Conservation (phyloP, 1,139 yeast genomes). For the Saccharomyces uvarum region DNA sequence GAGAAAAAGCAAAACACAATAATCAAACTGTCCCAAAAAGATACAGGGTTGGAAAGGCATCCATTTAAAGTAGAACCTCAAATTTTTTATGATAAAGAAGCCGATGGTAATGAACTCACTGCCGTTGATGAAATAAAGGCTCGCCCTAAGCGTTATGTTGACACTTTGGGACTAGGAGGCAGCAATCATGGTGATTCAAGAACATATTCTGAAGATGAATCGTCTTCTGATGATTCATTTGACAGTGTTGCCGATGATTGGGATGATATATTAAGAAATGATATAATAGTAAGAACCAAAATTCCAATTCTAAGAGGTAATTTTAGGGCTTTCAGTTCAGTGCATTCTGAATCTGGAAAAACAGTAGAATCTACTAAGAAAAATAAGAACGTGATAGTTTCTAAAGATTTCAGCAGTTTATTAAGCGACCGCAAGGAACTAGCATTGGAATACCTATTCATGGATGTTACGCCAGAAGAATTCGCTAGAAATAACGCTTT, state of each 20-base stretch:
- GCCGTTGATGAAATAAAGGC: conserved; percentile 11
- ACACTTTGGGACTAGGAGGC: neutral
- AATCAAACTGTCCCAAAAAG: conserved; percentile 39
- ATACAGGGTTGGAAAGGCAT: conserved; percentile 24
- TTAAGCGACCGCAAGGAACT: conserved; percentile 72
- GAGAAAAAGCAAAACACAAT: conserved; percentile 33
- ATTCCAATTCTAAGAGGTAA: conserved; percentile 28
- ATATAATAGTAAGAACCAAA: conserved; percentile 32
- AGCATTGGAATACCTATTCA: conserved; percentile 66
- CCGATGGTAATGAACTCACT: conserved; percentile 3
- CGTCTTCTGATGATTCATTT: conserved; percentile 33
- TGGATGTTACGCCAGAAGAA: conserved; percentile 58
- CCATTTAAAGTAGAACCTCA: neutral
- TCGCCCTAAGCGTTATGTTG: conserved; percentile 1
- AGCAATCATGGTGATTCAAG: neutral
- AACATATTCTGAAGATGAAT: conserved; percentile 22
- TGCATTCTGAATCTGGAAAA: conserved; percentile 24
- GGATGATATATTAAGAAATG: conserved; percentile 36
- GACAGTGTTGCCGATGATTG: conserved; percentile 36
- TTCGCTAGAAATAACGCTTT: conserved; percentile 62
- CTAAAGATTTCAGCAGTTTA: conserved; percentile 59
- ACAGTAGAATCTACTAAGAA: conserved; percentile 22
- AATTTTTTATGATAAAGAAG: neutral
- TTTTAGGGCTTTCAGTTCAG: conserved; percentile 23
- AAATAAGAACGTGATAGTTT: conserved; percentile 48